A percentile compares a stretch with the other conserved stretches of the same genome.
phyloP scores from a whole-genome alignment of 805 yeast species.

The Nakazawaea sp. region DNA sequence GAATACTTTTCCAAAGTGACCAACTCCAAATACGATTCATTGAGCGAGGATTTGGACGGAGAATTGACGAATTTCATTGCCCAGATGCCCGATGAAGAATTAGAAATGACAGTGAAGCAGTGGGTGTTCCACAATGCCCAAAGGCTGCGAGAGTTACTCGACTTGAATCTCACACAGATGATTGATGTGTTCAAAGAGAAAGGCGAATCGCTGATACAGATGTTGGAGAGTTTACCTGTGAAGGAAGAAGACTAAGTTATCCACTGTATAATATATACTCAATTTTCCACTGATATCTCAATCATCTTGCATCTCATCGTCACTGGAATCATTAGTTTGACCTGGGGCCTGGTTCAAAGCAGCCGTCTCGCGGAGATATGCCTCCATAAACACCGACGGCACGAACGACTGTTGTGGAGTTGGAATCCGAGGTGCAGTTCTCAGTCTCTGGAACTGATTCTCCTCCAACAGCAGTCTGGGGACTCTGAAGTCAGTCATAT shows the following conservation, averaged over 20 bases:
- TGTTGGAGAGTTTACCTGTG: slow-evolving; percentile 30
- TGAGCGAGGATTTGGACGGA: slow-evolving; percentile 62
- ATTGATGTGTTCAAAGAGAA: slow-evolving; percentile 40
- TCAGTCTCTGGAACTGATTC: too few species aligned
- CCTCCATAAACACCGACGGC: too few species aligned
- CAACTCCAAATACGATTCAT: slow-evolving; percentile 26
- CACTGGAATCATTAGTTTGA: not conserved
- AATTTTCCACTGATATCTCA: not conserved
- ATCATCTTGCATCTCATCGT: slow-evolving; percentile 10
- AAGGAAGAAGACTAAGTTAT: not conserved
- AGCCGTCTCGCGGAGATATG: too few species aligned
- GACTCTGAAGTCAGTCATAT: too few species aligned
- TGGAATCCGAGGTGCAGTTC: too few species aligned
- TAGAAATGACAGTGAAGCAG: slow-evolving; percentile 60
- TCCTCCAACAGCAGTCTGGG: too few species aligned
- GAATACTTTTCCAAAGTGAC: slow-evolving; percentile 27
- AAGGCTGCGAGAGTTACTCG: slow-evolving; percentile 43
- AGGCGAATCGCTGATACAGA: slow-evolving; percentile 41
- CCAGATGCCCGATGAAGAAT: slow-evolving; percentile 63
- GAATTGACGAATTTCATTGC: slow-evolving; percentile 55
- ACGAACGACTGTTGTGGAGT: too few species aligned
- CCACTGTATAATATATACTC: not conserved
- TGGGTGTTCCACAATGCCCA: slow-evolving; percentile 59
- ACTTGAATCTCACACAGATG: slow-evolving; percentile 39
- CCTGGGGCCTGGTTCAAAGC: too few species aligned